Conservation (phyloP, 1,284 basidiomycete genomes). For the Inonotus obliquus region DNA sequence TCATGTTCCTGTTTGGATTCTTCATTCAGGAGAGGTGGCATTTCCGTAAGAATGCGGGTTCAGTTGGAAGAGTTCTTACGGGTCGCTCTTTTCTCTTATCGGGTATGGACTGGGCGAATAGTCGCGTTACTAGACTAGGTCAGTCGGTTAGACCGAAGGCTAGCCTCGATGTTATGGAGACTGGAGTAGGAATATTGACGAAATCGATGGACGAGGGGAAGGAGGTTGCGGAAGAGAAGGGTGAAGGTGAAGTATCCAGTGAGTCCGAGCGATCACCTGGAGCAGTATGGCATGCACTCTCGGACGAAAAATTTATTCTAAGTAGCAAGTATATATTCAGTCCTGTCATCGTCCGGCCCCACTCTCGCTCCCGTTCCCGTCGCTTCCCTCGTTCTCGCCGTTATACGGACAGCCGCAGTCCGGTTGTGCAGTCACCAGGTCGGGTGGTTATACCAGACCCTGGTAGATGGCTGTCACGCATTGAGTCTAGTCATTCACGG, state of each 20-base stretch:
- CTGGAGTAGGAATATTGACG: not conserved
- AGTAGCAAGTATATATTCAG: too few relatives aligned
- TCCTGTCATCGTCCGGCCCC: not conserved
- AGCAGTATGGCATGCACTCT: not conserved
- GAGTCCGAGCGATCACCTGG: not conserved
- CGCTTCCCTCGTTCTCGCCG: too few relatives aligned
- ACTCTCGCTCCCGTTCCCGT: too few relatives aligned
- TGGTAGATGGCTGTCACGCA: too few relatives aligned
- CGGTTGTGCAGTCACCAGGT: too few relatives aligned
- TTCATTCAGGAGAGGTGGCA: constrained; percentile 6
- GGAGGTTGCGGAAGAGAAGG: not conserved
- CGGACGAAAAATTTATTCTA: not conserved
- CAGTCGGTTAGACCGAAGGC: not conserved
- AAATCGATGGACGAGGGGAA: not conserved
- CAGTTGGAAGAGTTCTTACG: not conserved
- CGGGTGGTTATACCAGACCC: too few relatives aligned
- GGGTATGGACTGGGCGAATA: not conserved
- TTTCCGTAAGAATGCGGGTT: not conserved
- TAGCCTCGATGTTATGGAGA: not conserved
- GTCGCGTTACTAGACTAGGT: not conserved
- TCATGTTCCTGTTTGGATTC: not conserved
- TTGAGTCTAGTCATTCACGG: too few relatives aligned
- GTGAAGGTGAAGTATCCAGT: too few relatives aligned
- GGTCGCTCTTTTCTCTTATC: not conserved
- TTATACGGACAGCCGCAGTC: too few relatives aligned